Conservation (phyloP, 805 yeast genomes). For the Kazachstania africana region DNA sequence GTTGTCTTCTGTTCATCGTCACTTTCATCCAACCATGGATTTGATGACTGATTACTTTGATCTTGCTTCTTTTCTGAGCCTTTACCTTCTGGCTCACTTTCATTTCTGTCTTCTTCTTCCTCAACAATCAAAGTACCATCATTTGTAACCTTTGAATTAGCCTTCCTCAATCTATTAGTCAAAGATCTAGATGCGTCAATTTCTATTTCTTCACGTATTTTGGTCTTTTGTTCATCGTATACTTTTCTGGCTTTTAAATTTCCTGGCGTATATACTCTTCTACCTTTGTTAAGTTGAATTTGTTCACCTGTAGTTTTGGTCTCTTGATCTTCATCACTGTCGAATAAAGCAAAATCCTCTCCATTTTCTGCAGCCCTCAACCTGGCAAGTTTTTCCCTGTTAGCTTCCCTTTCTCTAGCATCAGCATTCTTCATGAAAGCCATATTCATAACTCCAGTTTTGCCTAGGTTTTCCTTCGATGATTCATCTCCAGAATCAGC, state of each 20-base stretch:
- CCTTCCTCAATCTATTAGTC: conserved; percentile 27
- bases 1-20: conserved; percentile 18
- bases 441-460: conserved; percentile 85
- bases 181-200: conserved; percentile 41
- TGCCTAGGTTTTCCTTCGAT: conserved; percentile 43
- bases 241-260: conserved; percentile 20
- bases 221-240: conserved; percentile 27
- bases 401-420: conserved; percentile 48
- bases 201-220: conserved; percentile 33
- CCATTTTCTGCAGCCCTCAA: conserved; percentile 40
- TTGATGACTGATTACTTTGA: conserved; percentile 15
- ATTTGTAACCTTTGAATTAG: conserved; percentile 3
- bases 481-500: conserved; percentile 30
- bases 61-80: conserved; percentile 1
- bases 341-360: conserved; percentile 28
- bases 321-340: conserved; percentile 25
- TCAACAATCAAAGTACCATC: conserved; percentile 4
- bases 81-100: conserved; percentile 4
- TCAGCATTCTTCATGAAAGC: conserved; percentile 92
- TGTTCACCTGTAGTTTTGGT: conserved; percentile 33
- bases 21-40: conserved; percentile 40
- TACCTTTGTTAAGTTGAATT: conserved; percentile 53
- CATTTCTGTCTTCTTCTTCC: conserved; percentile 4
- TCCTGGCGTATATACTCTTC: conserved; percentile 67
- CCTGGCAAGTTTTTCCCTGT: conserved; percentile 39